Evolutionary conservation across 495 filamentous ascomycete species (phyloP), one percentile per base, ranked within the genome.

Genomic region (Neurospora hispaniola): DNA sequence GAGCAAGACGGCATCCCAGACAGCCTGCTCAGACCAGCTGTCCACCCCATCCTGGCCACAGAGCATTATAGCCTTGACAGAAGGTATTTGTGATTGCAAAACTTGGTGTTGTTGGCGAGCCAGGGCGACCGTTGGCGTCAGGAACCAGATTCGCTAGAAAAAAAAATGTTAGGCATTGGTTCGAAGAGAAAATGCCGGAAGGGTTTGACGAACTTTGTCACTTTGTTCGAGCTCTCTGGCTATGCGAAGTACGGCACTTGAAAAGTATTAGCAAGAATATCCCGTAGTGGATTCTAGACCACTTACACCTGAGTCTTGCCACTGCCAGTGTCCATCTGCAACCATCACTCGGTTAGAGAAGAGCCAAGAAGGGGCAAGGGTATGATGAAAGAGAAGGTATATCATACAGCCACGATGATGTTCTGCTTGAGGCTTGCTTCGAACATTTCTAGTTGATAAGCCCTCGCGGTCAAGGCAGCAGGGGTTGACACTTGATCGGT

Each of bases 391-490:
- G 27, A 38, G 7, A 27, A 18, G 4, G 23, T 41, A 71, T 39
- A 44, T 69, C 88, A 39, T 84, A 94, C 93, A 16, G 89, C 90
- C 71, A 98, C 91, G 75, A 98, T 95, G 72, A 93, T 90, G 79
- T 97, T 97, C 71, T 86, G 81, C 71, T 86, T 86, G 77, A 96
- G 80, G 78, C 93, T 96, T 76, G 90, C 89, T 74, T 94, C 89
- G 23, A 96, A 85, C 94, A 98, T 98, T 84, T 98, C 95, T 43
- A 89, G 78, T 82, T 98, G 95, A 77, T 98, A 98, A 5, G 86
- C 87, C 27, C 94, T 89, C 3, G 93, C 78, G 18, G 79, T 76
- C 75, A 85, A 83, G 44, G 79, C 71, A 14, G 69, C 62, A 31
- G 76, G 73, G 9, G 76, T 71, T 70, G 73, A 70, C 40, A 42